A percentile compares a stretch with the other conserved stretches of the same genome.
These are phyloP conservation scores for Limnomonas spitsbergensis DNA, from an alignment of 139 green algal species.

Conservation along the genomic window DNA sequence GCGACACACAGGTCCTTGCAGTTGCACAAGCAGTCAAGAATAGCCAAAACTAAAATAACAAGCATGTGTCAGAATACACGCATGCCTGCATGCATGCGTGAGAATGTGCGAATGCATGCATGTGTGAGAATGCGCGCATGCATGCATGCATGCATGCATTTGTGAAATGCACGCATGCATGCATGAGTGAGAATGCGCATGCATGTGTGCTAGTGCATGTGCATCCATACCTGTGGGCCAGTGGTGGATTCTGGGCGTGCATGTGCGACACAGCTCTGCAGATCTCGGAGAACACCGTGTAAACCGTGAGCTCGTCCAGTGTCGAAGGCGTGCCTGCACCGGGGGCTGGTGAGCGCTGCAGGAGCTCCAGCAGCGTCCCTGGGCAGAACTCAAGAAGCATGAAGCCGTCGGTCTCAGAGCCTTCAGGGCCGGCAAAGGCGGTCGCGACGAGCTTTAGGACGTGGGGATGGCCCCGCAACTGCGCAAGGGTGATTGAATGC, in stretches of 20 bases:
- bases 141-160: no score
- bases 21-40: not conserved
- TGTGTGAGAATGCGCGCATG: no score
- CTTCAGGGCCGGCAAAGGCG: constrained; percentile 14
- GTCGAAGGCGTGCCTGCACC: not conserved
- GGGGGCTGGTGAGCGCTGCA: constrained; percentile 25
- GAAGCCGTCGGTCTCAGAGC: constrained; percentile 65
- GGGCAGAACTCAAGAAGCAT: constrained; percentile 79
- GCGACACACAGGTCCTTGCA: no score
- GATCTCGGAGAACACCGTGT: constrained; percentile 55
- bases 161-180: no score
- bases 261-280: constrained; percentile 69
- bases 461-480: constrained; percentile 6
- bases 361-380: constrained; percentile 56
- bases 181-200: no score
- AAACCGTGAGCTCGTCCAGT: constrained; percentile 12
- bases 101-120: no score
- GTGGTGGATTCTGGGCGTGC: constrained; percentile 66
- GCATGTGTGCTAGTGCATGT: no score
- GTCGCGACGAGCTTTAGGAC: constrained; percentile 5
- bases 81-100: no score
- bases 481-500: not conserved
- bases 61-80: no score
- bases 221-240: constrained; percentile 83
- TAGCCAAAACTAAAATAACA: no score